Evolutionary conservation across 192 early-diverging fungal genomes (phyloP), one percentile per base, ranked within the genome.

Genomic region (Coemansia sp.): DNA sequence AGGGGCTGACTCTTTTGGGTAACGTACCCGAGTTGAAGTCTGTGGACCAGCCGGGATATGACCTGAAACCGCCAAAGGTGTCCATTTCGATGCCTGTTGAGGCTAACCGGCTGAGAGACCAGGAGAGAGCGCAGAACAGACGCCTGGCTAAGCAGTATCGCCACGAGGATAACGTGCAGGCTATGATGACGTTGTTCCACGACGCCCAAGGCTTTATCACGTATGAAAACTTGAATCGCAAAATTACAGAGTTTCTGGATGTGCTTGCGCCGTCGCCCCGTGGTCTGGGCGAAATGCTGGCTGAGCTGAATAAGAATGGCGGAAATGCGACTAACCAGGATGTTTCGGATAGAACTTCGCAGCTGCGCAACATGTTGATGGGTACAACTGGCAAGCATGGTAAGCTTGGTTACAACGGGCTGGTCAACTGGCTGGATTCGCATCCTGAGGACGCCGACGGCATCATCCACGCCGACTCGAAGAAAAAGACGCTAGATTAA

Each of bases 391-490:
- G 81, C 37, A 80, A 85, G 64, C 54, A 85, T 18, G 67, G 74
- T 45, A 85, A 92, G 62, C 90, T 88, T 69, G 79, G 79, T 54
- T 61, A 75, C 51, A 90, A 92, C 34, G 92, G 92, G 15, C 91
- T 95, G 73, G 76, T 85, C 18, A 36, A 66, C 37, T 81, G 79
- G 79, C 64, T 73, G 9, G 65, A 81, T 11, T 51, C 54, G 17
- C 74, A 81, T 51, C 66, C 75, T 9, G 75, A 65, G 15, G 64
- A 72, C 32, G 70, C 63, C 32, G 45, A 58, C 4, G 70, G 64
- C 39, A 64, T 61, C 37, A 57, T 48, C 8, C 45, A 48, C 45
- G 12, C 45, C 8, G 45, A 48, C 45, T 48, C 45, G 8, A 15
- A 3, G 0, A 48, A 12, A 8, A 48, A 48, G 45, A 4, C 22